Base-by-base conservation (phyloP, 176 grass and related monocot species). In the Aegilops sharonensis region DNA sequence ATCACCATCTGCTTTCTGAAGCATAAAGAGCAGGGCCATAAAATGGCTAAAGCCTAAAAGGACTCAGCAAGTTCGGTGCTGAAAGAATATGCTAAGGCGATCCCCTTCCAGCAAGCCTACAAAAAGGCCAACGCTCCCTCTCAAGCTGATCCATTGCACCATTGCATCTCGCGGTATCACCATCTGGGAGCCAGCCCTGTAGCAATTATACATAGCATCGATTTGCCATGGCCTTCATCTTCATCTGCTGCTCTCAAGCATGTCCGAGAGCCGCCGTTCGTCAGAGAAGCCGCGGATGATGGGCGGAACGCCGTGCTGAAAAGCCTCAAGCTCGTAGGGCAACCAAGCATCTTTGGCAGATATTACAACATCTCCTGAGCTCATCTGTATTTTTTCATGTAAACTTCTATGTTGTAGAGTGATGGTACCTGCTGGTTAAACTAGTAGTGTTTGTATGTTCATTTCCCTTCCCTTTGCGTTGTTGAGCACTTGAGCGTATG, bases 331-430 rank as follows among this genome's bases (percentile, higher is more conserved):
- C 75, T 11, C 68, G n/a, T 72, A 87, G 89, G 89, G 89, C 89
- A 91, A 84, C 85, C 68, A 12, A 39, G 34, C 80, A 84, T 75
- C 89, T 91, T 87, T 91, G 89, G 89, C 85, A 84, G 14, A 29
- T 54, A 60, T 10, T 87, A 24, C 32, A 72, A 15, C 21, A 75
- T 80, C 57, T 87, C 66, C 35, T 8, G 45, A 61, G 24, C 68
- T 75, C 48, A 60, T 75, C 25, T 75, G 14, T 87, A 29, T 65
- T 45, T 45, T 45, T 45, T 75, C 24, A 17, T 87, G 35, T 68
- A 11, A 75, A 75, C 5, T 75, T 73, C 5, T 52, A 54, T 80
- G 36, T 30, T 68, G 36, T 7, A 77, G 34, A 68, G 35, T 67
- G 14, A 79, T 45, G 59, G 42, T n/a, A 39, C 15, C 32, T 77